Evolutionary conservation across 2,329 filamentous ascomycete genomes (phyloP).

Genomic region (Colletotrichum noveboracense): DNA sequence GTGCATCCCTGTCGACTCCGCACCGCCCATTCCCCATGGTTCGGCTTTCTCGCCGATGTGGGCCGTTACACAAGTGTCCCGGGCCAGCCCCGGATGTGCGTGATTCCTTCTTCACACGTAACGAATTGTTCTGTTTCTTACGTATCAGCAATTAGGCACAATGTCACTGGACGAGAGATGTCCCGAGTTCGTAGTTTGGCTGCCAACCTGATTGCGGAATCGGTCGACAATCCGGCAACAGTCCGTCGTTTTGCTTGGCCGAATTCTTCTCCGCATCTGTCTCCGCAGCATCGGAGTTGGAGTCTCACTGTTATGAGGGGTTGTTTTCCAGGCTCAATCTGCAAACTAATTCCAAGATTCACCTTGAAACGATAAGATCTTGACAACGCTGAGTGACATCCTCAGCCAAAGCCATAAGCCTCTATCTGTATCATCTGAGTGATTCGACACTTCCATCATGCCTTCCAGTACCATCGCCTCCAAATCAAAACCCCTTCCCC

Average conservation of each 20-base stretch:
- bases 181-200: no score
- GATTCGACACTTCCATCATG: slow-evolving; percentile 23
- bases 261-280: not conserved
- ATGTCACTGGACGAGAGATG: not conserved
- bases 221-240: not conserved
- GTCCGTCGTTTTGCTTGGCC: not conserved
- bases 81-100: not conserved
- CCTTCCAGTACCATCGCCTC: slow-evolving; percentile 32
- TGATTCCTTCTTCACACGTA: not conserved
- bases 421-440: not conserved
- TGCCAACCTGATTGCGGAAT: not conserved
- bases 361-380: not conserved
- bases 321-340: not conserved
- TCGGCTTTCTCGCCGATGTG: slow-evolving; percentile 18
- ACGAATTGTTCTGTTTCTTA: not conserved
- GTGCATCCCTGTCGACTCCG: not conserved
- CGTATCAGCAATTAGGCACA: not conserved
- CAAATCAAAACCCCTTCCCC: slow-evolving; percentile 43
- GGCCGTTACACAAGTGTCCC: not conserved
- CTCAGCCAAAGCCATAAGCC: not conserved
- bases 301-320: not conserved
- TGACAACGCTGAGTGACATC: not conserved
- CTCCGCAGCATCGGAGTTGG: slow-evolving; percentile 1
- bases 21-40: not conserved
- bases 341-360: not conserved